These are phyloP conservation scores for Albugo candida DNA, from an alignment of 352 stramenopile genomes.

Conservation along the genomic window DNA sequence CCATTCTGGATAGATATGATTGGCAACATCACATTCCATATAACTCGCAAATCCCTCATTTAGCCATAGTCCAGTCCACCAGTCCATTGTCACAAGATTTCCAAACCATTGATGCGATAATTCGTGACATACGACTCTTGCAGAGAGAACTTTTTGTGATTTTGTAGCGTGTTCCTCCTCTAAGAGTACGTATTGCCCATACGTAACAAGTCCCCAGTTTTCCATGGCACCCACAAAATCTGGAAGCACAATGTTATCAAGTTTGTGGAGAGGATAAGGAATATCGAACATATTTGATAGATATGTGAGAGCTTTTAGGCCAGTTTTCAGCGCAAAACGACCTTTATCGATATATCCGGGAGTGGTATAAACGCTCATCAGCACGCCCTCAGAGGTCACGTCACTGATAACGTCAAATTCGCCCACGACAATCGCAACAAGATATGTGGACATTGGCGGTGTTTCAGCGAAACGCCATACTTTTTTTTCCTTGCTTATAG, in stretches of 20 bases:
- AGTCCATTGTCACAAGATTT: constrained; percentile 98
- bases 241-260: constrained; percentile 95
- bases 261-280: constrained; percentile 92
- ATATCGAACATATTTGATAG: constrained; percentile 58
- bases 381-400: constrained; percentile 76
- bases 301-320: constrained; percentile 39
- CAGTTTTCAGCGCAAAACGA: constrained; percentile 79
- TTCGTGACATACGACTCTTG: constrained; percentile 93
- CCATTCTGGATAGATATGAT: constrained; percentile 90
- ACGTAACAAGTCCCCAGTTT: constrained; percentile 94
- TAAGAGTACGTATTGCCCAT: constrained; percentile 85
- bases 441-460: constrained; percentile 95
- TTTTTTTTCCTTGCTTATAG: constrained; percentile 23
- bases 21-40: constrained; percentile 88
- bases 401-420: constrained; percentile 91
- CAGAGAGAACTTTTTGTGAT: constrained; percentile 57
- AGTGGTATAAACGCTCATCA: constrained; percentile 91
- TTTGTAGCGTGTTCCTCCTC: constrained; percentile 54
- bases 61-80: constrained; percentile 92
- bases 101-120: constrained; percentile 95
- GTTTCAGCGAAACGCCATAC: constrained; percentile 79
- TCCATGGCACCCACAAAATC: constrained; percentile 95
- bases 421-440: constrained; percentile 85
- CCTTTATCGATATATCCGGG: constrained; percentile 81
- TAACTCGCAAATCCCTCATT: constrained; percentile 97